Percentiles rank a stretch among this genome's conserved stretches.
phyloP scores from a whole-genome alignment of 2,329 filamentous ascomycete genomes.

The Xylariaceae sp. region DNA sequence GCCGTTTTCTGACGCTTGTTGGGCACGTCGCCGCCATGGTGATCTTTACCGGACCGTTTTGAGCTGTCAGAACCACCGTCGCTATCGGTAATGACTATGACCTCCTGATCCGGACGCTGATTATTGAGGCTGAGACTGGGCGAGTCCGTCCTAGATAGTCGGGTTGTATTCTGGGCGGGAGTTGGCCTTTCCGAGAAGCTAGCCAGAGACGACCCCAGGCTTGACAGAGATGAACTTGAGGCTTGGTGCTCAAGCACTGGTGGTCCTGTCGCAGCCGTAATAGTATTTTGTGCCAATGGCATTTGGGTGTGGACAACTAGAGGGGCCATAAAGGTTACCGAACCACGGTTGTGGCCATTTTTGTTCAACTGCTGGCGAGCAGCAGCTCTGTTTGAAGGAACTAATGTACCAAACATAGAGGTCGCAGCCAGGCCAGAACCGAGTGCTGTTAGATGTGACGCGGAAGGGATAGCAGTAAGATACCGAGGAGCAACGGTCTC shows the following conservation, averaged over 20 bases:
- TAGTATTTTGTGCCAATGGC: background rate
- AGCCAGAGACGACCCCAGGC: background rate
- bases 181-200: background rate
- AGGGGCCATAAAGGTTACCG: background rate
- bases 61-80: constrained; percentile 4
- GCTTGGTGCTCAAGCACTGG: constrained; percentile 4
- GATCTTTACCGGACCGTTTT: constrained; percentile 18
- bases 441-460: constrained; percentile 21
- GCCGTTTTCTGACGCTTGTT: constrained; percentile 21
- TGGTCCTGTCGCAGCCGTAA: constrained; percentile 9
- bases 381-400: background rate
- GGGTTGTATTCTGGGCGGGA: background rate
- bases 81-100: constrained; percentile 16
- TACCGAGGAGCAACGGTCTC: constrained; percentile 21
- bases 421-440: constrained; percentile 11
- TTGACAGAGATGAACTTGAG: background rate
- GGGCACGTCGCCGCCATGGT: constrained; percentile 1
- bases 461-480: constrained; percentile 22
- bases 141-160: background rate
- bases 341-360: background rate
- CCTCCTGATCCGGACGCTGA: constrained; percentile 16
- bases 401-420: background rate
- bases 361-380: background rate
- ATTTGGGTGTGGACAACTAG: background rate
- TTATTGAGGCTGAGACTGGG: background rate